phyloP scores from a whole-genome alignment of 1,139 yeast species.

The Blastobotrys proliferans region DNA sequence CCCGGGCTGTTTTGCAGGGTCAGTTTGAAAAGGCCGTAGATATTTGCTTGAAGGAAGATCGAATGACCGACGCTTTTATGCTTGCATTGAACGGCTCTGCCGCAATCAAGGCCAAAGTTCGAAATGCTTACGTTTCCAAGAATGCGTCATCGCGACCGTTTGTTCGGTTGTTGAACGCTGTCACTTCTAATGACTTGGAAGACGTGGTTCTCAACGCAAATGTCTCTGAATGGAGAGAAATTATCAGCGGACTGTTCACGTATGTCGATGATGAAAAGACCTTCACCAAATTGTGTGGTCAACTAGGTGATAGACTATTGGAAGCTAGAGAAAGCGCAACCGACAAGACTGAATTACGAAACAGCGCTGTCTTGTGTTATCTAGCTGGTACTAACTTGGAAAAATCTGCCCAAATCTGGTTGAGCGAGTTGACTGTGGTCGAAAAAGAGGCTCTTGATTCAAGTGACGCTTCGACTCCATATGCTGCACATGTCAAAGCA shows the following conservation, averaged over 20 bases:
- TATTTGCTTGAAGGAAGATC: conserved; percentile 58
- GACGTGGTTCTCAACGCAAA: conserved; percentile 80
- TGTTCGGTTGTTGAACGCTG: conserved; percentile 69
- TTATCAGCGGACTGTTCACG: conserved; percentile 65
- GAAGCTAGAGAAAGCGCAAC: conserved; percentile 34
- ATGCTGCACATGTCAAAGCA: conserved; percentile 82
- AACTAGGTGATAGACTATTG: conserved; percentile 70
- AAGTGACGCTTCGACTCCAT: conserved; percentile 51
- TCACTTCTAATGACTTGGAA: conserved; percentile 53
- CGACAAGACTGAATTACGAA: conserved; percentile 43
- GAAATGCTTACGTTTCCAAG: conserved; percentile 62
- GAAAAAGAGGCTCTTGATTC: conserved; percentile 51
- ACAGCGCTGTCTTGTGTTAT: conserved; percentile 73
- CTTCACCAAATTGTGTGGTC: conserved; percentile 54
- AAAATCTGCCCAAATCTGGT: conserved; percentile 79
- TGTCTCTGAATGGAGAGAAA: conserved; percentile 76
- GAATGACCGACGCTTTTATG: conserved; percentile 73
- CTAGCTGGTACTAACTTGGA: conserved; percentile 79
- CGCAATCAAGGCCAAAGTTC: conserved; percentile 59
- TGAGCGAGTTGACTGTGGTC: conserved; percentile 59
- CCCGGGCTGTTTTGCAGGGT: conserved; percentile 58
- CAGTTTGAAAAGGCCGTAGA: conserved; percentile 66
- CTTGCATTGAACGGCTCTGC: conserved; percentile 69
- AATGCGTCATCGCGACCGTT: conserved; percentile 52
- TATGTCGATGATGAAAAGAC: conserved; percentile 41